Evolutionary conservation across 345 rosid species (phyloP), one percentile per base, ranked within the genome.

Genomic region (Erucastrum elatum): DNA sequence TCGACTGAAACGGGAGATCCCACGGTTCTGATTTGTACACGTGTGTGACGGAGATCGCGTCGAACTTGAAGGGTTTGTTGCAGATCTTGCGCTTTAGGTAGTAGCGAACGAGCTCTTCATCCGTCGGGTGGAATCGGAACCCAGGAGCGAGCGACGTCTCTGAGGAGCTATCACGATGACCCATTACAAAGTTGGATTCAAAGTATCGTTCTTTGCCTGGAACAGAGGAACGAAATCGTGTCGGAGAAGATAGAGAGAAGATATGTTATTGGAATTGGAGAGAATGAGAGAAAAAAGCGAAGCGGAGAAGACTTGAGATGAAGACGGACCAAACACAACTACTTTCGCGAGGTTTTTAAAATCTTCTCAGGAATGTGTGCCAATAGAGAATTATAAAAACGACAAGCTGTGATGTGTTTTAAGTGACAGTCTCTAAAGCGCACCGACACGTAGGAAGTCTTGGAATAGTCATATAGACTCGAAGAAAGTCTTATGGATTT

Each of bases 101-200:
- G 81, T 92, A 94, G n/a, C 95, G 85, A n/a, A 92, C 87, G 35
- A 94, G 88, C 70, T 94, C 98, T 82, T 92, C 98, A 25, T 94
- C 98, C 11, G 97, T 94, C 0, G 98, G 98, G 81, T 90, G 97
- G 79, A 92, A 92, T 15, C 97, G 88, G 80, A 94, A 94, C 16
- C 98, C 98, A 6, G 97, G 98, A 73, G 92, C 95, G 2, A 92
- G 86, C 27, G 88, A 90, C 44, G 87, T 75, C 21, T 84, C 68
- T 15, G 90, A 77, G 51, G 55, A 49, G 16, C 2, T 0, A 49
- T 7, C 55, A 5, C 71, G 82, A 81, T 88, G 88, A 58, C 83
- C 90, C 97, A 94, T 90, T 49, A 49, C 53, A 44, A 13, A 17
- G 7, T 49, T 41, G 13, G 49, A 10, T 9, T 41, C 49, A 41